Base-by-base conservation (phyloP, 306 rosid species). In the Coriaria nepalensis region DNA sequence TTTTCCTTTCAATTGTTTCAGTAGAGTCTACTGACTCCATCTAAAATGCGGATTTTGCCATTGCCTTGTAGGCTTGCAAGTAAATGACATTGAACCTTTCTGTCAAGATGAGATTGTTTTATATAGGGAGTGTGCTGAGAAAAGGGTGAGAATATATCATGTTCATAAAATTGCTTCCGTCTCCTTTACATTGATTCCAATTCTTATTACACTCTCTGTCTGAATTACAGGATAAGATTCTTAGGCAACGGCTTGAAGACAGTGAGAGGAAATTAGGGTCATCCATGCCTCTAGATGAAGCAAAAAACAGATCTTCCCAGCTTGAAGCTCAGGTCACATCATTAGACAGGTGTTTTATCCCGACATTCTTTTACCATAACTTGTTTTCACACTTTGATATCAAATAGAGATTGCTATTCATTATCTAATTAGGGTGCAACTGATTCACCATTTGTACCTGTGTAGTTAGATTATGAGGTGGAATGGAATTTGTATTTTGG, bases 61-160 rank as follows among this genome's bases (percentile, higher is more conserved):
- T 52, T 44, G 6, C 14, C n/a, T 33, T 70, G 57, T 45, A 90
- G 95, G 98, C 73, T 69, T 85, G 77, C 98, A 92, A 67, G 75
- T 92, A 66, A 85, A 92, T 57, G 87, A 90, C 70, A 79, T 90
- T 10, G 98, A 90, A 71, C 95, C 95, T 33, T 90, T 85, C 64
- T 85, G 98, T 69, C 98, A 90, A 72, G 95, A 85, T 41, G 94
- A 84, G 81, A 72, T 90, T 67, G 92, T 66, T 43, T 35, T 90
- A 40, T 84, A 81, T 68, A 77, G 72, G 51, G 79, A 85, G 55
- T 85, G 98, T 9, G 58, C 92, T 64, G 92, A 79, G 45, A 82
- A 64, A 70, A 80, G 94, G 76, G 95, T 90, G 76, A 79, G 83
- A 61, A 12, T 33, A 43, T 20, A 20, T 41, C 4, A n/a, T 9